phyloP scores from a whole-genome alignment of 1,139 yeast genomes.

The Yamadazyma pseudoaaseri region DNA sequence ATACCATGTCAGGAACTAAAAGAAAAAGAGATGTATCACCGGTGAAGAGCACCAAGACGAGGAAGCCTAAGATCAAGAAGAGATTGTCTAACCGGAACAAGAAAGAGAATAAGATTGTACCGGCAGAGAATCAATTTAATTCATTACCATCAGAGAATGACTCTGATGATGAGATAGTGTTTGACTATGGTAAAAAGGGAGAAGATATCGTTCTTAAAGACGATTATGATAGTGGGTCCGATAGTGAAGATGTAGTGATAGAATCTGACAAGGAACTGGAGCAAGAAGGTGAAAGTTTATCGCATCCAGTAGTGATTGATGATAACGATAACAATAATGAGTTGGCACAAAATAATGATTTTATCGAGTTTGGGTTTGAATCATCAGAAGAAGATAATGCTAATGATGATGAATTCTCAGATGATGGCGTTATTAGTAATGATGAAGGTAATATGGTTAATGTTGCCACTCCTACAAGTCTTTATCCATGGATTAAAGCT shows the following conservation, averaged over 20 bases:
- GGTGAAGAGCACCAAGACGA: slow-evolving; percentile 14
- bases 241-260: slow-evolving; percentile 31
- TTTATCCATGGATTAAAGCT: slow-evolving; percentile 79
- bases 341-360: slow-evolving; percentile 48
- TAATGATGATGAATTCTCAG: slow-evolving; percentile 25
- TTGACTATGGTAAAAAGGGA: slow-evolving; percentile 14
- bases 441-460: slow-evolving; percentile 30
- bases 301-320: not conserved
- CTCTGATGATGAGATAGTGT: slow-evolving; percentile 19
- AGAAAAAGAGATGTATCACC: slow-evolving; percentile 18
- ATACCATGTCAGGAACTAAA: slow-evolving; percentile 2
- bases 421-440: slow-evolving; percentile 36
- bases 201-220: slow-evolving; percentile 8
- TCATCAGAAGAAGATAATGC: slow-evolving; percentile 42
- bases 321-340: slow-evolving; percentile 22
- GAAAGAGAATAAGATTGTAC: slow-evolving; percentile 7
- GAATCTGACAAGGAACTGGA: slow-evolving; percentile 32
- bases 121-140: slow-evolving; percentile 20
- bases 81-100: slow-evolving; percentile 7
- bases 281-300: slow-evolving; percentile 3
- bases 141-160: slow-evolving; percentile 18
- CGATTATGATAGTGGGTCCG: slow-evolving; percentile 6
- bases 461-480: slow-evolving; percentile 23
- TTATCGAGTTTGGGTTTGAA: slow-evolving; percentile 59
- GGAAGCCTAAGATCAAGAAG: slow-evolving; percentile 19